A percentile compares a stretch with the other conserved stretches of the same genome.
Conservation (phyloP, 768 basidiomycete genomes). For the Termitomyces sp. region DNA sequence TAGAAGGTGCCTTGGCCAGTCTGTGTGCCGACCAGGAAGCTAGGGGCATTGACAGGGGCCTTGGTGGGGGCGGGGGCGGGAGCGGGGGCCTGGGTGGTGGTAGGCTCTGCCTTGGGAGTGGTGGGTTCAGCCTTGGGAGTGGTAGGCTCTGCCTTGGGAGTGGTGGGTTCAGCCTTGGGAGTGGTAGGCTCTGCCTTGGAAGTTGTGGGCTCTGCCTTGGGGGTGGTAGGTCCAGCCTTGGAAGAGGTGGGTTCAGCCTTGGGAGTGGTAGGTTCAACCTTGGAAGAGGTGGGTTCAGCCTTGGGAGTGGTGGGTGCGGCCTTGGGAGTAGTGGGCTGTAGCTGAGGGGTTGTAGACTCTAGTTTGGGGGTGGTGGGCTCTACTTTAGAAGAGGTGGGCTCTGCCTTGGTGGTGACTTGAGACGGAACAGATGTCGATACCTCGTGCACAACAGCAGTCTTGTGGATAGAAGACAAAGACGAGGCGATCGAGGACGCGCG, state of each 20-base stretch:
- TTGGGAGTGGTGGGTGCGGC: conserved; percentile 3
- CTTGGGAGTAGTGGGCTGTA: neutral
- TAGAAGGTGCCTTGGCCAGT: conserved; percentile 57
- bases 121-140: neutral
- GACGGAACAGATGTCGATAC: neutral
- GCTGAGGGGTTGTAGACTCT: conserved; percentile 12
- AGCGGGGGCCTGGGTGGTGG: conserved; percentile 8
- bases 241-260: neutral
- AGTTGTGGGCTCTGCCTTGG: conserved; percentile 13
- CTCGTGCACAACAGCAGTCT: conserved; percentile 2
- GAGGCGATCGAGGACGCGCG: conserved; percentile 23
- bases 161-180: conserved; percentile 1
- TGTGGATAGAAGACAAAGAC: conserved; percentile 13
- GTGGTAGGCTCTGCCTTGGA: neutral
- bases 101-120: conserved; percentile 8
- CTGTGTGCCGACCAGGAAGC: conserved; percentile 45
- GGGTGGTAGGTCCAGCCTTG: conserved; percentile 5
- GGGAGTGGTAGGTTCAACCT: conserved; percentile 11
- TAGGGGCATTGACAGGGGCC: conserved; percentile 19
- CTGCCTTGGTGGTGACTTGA: conserved; percentile 5
- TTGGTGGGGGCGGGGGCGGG: neutral
- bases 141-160: conserved; percentile 7
- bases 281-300: conserved; percentile 3
- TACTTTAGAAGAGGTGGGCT: conserved; percentile 17
- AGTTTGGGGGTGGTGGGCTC: conserved; percentile 14